Base-by-base conservation (phyloP, 148 eudicot genomes). In the Linanthus parryae region DNA sequence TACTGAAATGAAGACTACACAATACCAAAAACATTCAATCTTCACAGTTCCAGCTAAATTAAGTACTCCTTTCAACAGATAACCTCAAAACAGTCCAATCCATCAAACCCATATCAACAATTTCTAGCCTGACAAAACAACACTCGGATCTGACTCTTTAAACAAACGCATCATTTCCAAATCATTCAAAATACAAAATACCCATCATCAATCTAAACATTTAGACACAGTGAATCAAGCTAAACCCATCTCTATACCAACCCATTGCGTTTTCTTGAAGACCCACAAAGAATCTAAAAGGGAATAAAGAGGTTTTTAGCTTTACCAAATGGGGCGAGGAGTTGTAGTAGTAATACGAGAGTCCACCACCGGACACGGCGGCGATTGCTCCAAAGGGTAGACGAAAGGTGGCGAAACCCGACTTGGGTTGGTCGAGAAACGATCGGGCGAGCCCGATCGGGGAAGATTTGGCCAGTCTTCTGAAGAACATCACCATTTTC, bases 351-450 rank as follows among this genome's bases (percentile, higher is more conserved):
- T 78, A 78, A 37, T 62, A 83, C 52, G 53, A 80, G 7, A 91
- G 73, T 31, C 80, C 49, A 69, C 95, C 95, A 59, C 88, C 86
- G 42, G 88, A 80, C 48, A 90, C 44, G 44, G 88, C 92, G n/a
- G 92, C 88, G 33, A 85, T 65, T 2, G 88, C 84, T 44, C 86
- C 86, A 27, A 69, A 69, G 5, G 88, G 75, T 8, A 68, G 31
- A 48, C 65, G 55, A 51, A 69, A 53, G n/a, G 58, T 25, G 68
- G 58, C 45, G 55, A 56, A 51, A 34, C 12, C 26, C 45, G 81
- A 75, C 50, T 62, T 71, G 4, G 70, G 35, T 51, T 65, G 72
- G 52, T 52, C 60, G 4, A 62, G 52, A n/a, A 58, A 58, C 44
- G 73, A 54, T 33, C 64, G 73, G 3, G 66, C n/a, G 58, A 70